These are phyloP conservation scores for Ophiocytium majus DNA, from an alignment of 352 stramenopile species.

Conservation along the genomic window DNA sequence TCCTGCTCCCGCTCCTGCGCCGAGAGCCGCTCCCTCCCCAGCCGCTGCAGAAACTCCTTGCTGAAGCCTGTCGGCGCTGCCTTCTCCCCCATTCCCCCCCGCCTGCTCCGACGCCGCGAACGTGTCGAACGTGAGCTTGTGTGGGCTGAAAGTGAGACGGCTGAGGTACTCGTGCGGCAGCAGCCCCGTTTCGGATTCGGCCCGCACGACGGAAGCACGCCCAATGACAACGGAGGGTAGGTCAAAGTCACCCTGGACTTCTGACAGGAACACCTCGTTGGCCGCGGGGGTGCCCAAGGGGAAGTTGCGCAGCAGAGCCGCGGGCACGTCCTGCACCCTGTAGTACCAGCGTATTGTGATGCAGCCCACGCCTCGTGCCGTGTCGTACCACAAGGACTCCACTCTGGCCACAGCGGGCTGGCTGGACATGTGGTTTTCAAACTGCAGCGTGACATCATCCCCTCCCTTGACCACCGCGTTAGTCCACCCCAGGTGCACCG, in stretches of 20 bases:
- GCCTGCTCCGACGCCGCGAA: background rate
- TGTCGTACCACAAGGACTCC: slow-evolving; percentile 18
- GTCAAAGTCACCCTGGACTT: slow-evolving; percentile 20
- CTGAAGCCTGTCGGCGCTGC: too few relatives aligned
- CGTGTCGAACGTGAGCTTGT: background rate
- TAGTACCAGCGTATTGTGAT: slow-evolving; percentile 28
- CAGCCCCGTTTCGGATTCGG: background rate
- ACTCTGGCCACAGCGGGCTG: slow-evolving; percentile 15
- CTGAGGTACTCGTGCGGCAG: slow-evolving; percentile 20
- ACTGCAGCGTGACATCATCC: slow-evolving; percentile 24
- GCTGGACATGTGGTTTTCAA: background rate
- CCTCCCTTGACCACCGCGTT: slow-evolving; percentile 1
- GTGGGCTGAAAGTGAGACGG: slow-evolving; percentile 3
- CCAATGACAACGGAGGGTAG: slow-evolving; percentile 17
- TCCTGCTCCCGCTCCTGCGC: background rate
- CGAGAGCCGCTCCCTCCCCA: background rate
- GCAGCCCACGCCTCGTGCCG: background rate
- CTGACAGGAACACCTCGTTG: slow-evolving; percentile 22
- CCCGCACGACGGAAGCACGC: background rate
- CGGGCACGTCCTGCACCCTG: slow-evolving; percentile 17
- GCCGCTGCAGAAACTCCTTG: background rate
- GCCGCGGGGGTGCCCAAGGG: background rate
- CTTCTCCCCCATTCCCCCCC: background rate
- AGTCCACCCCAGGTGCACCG: background rate
- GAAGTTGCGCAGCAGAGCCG: background rate